phyloP scores from a whole-genome alignment of 768 basidiomycete species.

The Tricholoma hemisulphureum region DNA sequence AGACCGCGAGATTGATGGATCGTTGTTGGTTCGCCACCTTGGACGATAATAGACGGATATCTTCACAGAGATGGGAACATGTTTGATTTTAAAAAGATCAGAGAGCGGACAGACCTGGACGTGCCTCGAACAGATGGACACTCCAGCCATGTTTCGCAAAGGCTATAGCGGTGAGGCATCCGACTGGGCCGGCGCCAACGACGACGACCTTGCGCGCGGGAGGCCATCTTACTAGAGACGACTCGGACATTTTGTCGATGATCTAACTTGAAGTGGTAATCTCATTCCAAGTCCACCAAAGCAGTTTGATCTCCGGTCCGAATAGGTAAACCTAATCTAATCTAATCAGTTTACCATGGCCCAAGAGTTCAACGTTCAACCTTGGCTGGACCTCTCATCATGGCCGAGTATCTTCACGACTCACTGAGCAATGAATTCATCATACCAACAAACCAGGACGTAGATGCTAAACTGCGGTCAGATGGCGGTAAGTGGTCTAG shows the following conservation, averaged over 20 bases:
- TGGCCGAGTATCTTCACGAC: slow-evolving; percentile 1
- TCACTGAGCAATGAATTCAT: slow-evolving; percentile 54
- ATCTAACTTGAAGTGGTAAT: neutral
- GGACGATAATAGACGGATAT: slow-evolving; percentile 71
- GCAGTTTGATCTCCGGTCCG: neutral
- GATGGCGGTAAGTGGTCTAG: slow-evolving; percentile 36
- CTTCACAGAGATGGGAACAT: slow-evolving; percentile 35
- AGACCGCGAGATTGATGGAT: slow-evolving; percentile 96
- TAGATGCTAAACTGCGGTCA: slow-evolving; percentile 40
- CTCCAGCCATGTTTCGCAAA: slow-evolving; percentile 86
- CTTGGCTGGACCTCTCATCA: too few relatives aligned
- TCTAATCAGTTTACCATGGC: too few relatives aligned
- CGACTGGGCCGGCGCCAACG: slow-evolving; percentile 92
- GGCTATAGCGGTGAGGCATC: slow-evolving; percentile 84
- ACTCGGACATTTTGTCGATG: neutral
- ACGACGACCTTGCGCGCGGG: slow-evolving; percentile 52
- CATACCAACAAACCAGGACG: slow-evolving; percentile 52
- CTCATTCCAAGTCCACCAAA: too few relatives aligned
- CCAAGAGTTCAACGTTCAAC: too few relatives aligned
- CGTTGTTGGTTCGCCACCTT: slow-evolving; percentile 68
- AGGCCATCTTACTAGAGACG: slow-evolving; percentile 13
- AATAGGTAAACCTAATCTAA: slow-evolving; percentile 15
- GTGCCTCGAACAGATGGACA: slow-evolving; percentile 76
- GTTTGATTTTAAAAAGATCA: slow-evolving; percentile 1
- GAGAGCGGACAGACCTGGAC: slow-evolving; percentile 53